Evolutionary conservation across 1,284 basidiomycete genomes (phyloP).

Genomic region (Moniliophthora roreri): DNA sequence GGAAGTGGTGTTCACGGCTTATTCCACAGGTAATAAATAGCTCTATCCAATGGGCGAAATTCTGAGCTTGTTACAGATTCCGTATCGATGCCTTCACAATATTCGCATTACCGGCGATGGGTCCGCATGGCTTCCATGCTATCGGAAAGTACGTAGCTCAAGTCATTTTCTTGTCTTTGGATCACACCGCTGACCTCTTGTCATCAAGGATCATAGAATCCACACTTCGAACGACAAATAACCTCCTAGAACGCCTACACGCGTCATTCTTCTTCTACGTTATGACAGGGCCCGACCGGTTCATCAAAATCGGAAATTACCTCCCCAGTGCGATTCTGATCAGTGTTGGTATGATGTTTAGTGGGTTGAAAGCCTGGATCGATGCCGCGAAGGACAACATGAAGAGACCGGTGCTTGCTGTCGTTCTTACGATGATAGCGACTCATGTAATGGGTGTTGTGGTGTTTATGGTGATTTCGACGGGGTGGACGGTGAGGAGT

Average conservation of each 20-base stretch:
- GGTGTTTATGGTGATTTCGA: conserved; percentile 47
- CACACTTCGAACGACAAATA: conserved; percentile 85
- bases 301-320: conserved; percentile 88
- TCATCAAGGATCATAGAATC: conserved; percentile 76
- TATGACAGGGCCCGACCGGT: conserved; percentile 70
- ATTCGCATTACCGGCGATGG: conserved; percentile 83
- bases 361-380: conserved; percentile 74
- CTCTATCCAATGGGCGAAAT: not conserved
- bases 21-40: conserved; percentile 61
- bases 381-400: conserved; percentile 42
- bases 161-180: not conserved
- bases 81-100: conserved; percentile 94
- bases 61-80: conserved; percentile 51
- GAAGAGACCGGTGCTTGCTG: conserved; percentile 48
- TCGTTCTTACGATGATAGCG: conserved; percentile 49
- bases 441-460: conserved; percentile 55
- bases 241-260: conserved; percentile 90
- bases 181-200: not conserved
- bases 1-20: conserved; percentile 80
- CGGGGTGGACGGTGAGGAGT: conserved; percentile 38
- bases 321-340: conserved; percentile 84
- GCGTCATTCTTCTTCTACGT: conserved; percentile 97
- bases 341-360: conserved; percentile 80
- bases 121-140: conserved; percentile 94
- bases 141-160: conserved; percentile 80